phyloP scores from a whole-genome alignment of 2,329 filamentous ascomycete species.

The Diplodia mutila region DNA sequence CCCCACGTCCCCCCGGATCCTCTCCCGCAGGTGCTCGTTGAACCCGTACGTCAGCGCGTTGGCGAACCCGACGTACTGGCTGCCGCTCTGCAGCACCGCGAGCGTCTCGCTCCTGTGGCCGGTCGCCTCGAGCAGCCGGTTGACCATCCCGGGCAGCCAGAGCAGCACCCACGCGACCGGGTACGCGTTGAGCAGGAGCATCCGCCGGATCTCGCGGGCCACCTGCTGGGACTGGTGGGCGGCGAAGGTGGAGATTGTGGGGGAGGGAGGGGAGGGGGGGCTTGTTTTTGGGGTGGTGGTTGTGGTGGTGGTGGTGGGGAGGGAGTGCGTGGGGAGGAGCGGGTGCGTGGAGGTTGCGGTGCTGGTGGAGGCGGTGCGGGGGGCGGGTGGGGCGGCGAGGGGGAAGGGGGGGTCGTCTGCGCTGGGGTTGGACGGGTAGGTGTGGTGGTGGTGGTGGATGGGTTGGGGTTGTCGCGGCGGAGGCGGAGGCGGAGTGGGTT shows the following conservation, averaged over 20 bases:
- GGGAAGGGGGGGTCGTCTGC: too few species aligned
- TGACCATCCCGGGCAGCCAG: constrained; percentile 40
- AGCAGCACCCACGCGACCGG: constrained; percentile 40
- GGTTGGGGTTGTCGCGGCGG: too few species aligned
- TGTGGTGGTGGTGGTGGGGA: background rate
- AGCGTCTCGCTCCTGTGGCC: constrained; percentile 27
- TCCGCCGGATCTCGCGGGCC: constrained; percentile 33
- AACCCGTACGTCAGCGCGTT: constrained; percentile 33
- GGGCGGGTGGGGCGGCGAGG: too few species aligned
- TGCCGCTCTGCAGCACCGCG: constrained; percentile 31
- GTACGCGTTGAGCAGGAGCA: constrained; percentile 41
- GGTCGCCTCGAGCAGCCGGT: constrained; percentile 32
- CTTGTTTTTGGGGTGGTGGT: background rate
- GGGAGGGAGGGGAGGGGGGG: background rate
- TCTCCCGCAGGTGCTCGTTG: constrained; percentile 29
- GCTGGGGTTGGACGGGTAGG: too few species aligned
- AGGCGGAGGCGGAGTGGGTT: too few species aligned
- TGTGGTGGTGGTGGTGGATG: too few species aligned
- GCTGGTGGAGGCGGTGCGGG: too few species aligned
- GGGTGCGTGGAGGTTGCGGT: too few species aligned
- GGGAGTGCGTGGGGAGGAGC: too few species aligned
- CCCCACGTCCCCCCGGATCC: constrained; percentile 12
- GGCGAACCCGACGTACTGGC: constrained; percentile 33
- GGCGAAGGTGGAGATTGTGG: background rate
- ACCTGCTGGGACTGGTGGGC: constrained; percentile 13